A percentile compares a stretch with the other conserved stretches of the same genome.
phyloP scores from a whole-genome alignment of 306 rosid genomes.

The Sicyos edulis region DNA sequence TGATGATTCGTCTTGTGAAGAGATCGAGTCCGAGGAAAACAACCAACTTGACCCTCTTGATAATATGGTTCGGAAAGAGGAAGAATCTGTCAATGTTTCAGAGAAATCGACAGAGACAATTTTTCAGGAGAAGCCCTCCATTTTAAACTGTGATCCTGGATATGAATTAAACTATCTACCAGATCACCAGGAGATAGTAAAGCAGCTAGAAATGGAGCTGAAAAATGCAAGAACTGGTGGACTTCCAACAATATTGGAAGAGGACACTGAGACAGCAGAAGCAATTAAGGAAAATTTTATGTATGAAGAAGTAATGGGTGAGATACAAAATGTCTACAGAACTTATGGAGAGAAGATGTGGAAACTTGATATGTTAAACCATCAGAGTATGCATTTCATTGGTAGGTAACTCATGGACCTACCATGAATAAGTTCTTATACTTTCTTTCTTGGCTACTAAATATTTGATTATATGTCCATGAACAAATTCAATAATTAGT shows the following conservation, averaged over 20 bases:
- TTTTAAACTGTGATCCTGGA: conserved; percentile 26
- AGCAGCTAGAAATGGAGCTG: conserved; percentile 62
- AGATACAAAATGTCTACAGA: conserved; percentile 52
- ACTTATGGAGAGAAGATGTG: conserved; percentile 63
- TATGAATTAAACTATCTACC: conserved; percentile 37
- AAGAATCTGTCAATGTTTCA: not conserved
- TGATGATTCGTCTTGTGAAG: not conserved
- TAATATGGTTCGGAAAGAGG: not conserved
- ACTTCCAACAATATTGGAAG: conserved; percentile 68
- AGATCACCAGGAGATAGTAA: conserved; percentile 70
- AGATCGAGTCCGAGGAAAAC: not conserved
- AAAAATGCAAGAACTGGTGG: conserved; percentile 65
- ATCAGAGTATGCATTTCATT: conserved; percentile 78
- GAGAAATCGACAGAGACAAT: conserved; percentile 22
- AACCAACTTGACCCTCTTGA: not conserved
- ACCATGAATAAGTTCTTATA: conserved; percentile 6
- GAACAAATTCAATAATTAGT: not conserved
- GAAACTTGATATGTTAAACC: conserved; percentile 74
- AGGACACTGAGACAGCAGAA: conserved; percentile 44
- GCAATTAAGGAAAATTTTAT: conserved; percentile 43
- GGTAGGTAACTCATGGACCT: conserved; percentile 39
- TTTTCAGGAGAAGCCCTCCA: conserved; percentile 21
- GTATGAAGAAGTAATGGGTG: conserved; percentile 48
- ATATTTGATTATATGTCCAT: conserved; percentile 8
- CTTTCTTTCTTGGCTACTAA: conserved; percentile 17